These are phyloP conservation scores for Schwanniomyces polymorphus DNA, from an alignment of 805 yeast genomes.

Conservation along the genomic window DNA sequence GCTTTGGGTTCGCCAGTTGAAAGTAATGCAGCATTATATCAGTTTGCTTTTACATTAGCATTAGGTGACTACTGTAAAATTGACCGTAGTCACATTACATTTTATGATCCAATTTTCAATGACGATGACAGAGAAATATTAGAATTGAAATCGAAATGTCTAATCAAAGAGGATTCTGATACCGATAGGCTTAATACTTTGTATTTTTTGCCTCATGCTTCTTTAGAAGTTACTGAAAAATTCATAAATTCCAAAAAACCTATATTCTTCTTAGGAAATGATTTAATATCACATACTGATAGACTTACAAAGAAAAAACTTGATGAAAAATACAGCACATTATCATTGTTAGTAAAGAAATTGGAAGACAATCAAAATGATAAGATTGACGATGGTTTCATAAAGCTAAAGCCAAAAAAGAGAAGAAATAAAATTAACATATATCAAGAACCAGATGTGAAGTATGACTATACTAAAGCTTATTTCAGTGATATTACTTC, in stretches of 20 bases:
- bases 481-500: constrained; percentile 30
- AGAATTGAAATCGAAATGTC: constrained; percentile 9
- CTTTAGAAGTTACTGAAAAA: constrained; percentile 50
- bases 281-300: constrained; percentile 54
- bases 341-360: constrained; percentile 39
- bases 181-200: constrained; percentile 24
- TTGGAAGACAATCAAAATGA: constrained; percentile 8
- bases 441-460: constrained; percentile 29
- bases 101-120: constrained; percentile 68
- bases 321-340: constrained; percentile 40
- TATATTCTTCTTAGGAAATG: constrained; percentile 48
- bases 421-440: constrained; percentile 17
- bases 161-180: constrained; percentile 15
- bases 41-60: constrained; percentile 57
- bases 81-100: constrained; percentile 30
- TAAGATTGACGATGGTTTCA: constrained; percentile 18
- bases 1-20: constrained; percentile 70
- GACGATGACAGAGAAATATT: constrained; percentile 40
- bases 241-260: constrained; percentile 37
- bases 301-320: constrained; percentile 46
- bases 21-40: constrained; percentile 62
- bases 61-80: constrained; percentile 26
- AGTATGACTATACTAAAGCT: constrained; percentile 24
- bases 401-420: constrained; percentile 13
- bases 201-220: constrained; percentile 77